Base-by-base conservation (phyloP, 805 yeast genomes). In the Millerozyma miso region DNA sequence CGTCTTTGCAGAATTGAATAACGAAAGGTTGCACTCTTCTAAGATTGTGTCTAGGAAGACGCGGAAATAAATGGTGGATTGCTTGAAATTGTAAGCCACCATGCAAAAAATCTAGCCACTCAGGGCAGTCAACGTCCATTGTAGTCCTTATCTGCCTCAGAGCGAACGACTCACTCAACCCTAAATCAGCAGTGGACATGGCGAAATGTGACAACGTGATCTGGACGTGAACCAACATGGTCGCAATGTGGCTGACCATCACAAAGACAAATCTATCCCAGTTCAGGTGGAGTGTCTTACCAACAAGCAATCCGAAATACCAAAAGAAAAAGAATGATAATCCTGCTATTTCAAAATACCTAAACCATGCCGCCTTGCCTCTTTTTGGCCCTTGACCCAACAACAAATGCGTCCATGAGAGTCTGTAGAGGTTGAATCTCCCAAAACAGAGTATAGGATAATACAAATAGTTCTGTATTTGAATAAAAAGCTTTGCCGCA, bases 31-130 rank as follows among this genome's bases (percentile, higher is more conserved):
- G 96, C 0, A 81, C 87, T 20, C 71, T 69, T 47, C 97, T 73
- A 55, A 89, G 77, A 58, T 89, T 88, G 62, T 89, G 96, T 45
- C 96, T 74, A 17, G 97, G 97, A 53, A 88, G 60, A 45, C 97
- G 71, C 20, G 97, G 97, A 61, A 88, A 88, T 52, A 89, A 69
- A 59, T 88, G 97, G 60, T 88, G 97, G 40, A 88, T 79, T 0
- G 90, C 93, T 59, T 88, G 97, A 68, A 87, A 88, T 62, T 88
- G 97, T 42, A 88, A 73, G 0, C 97, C 97, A 6, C 97, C 97
- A 56, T 88, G 97, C 56, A 88, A 72, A 54, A 80, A 89, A 60
- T 88, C 97, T 38, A 88, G 72, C 96, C 96, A 88, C 48, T 78
- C 83, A 2, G 97, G 96, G 67, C 97, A 88, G 53, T 85, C 91